Conservation (phyloP, 805 yeast species). For the Zygotorulaspora florentina region DNA sequence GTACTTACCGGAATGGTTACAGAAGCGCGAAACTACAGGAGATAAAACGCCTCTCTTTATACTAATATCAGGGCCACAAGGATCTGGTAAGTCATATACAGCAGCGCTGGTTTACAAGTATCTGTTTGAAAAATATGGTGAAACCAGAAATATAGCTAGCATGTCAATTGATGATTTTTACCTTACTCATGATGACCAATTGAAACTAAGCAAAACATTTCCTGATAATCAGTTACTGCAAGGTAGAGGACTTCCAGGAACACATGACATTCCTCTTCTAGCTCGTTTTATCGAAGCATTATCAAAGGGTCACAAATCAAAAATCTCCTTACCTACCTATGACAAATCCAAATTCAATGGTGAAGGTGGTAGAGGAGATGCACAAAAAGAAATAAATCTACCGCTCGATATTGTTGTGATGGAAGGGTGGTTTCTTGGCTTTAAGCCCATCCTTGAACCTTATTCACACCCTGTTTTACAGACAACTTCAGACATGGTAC, state of each 20-base stretch:
- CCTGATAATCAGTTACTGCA: slow-evolving; percentile 52
- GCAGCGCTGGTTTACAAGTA: slow-evolving; percentile 40
- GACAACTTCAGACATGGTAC: slow-evolving; percentile 30
- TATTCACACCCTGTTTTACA: slow-evolving; percentile 16
- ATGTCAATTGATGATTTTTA: slow-evolving; percentile 87
- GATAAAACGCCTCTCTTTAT: slow-evolving; percentile 42
- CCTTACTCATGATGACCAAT: slow-evolving; percentile 60
- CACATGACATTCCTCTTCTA: slow-evolving; percentile 62
- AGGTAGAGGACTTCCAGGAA: slow-evolving; percentile 92
- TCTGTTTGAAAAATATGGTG: slow-evolving; percentile 37
- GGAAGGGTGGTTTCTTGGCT: slow-evolving; percentile 97
- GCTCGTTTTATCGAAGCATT: slow-evolving; percentile 31
- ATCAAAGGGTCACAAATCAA: slow-evolving; percentile 30
- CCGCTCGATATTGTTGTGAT: slow-evolving; percentile 65
- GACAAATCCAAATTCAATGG: slow-evolving; percentile 74
- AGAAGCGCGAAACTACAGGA: slow-evolving; percentile 6
- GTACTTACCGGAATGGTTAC: slow-evolving; percentile 23
- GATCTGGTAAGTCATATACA: slow-evolving; percentile 68
- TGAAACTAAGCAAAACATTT: slow-evolving; percentile 37
- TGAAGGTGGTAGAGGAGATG: slow-evolving; percentile 66
- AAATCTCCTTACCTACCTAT: slow-evolving; percentile 55
- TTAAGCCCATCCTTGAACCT: slow-evolving; percentile 39
- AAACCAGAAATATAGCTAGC: slow-evolving; percentile 38
- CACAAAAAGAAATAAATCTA: slow-evolving; percentile 22
- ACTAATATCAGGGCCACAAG: slow-evolving; percentile 72